Base-by-base conservation (phyloP, 768 basidiomycete species). In the Chalciporus chontae region DNA sequence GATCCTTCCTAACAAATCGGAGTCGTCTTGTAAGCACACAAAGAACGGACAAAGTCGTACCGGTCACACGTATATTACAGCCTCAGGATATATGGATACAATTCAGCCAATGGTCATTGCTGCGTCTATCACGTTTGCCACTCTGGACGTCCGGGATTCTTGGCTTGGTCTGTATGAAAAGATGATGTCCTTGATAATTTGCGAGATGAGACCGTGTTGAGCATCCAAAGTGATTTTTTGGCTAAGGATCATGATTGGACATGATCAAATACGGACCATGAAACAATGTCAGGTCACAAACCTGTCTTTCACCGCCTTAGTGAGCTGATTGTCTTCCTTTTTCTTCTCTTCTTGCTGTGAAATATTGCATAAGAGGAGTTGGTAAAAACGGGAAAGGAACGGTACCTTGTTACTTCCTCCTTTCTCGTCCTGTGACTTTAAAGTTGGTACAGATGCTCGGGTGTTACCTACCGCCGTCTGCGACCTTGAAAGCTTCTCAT, bases 271-370 rank as follows among this genome's bases (percentile, higher is more conserved):
- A 23, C 50, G n/a, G 38, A 42, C 17, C 9, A 47, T 11, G 18
- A 31, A 26, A 41, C 29, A 24, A 34, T 17, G 13, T 41, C 39
- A 13, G 4, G 17, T 38, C 23, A 69, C 74, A 44, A 53, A 89
- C 92, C 91, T 86, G 64, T 99, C 95, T 67, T 84, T 87, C 23
- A 94, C 89, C n/a, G 85, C 85, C 75, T 94, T 94, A 15, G 79
- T 78, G 21, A 98, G 74, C 54, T 89, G 83, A 48, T 85, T 93
- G 46, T 94, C 91, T 56, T 94, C 91, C 57, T 87, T 92, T 74
- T 90, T 88, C 76, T 85, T 83, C 47, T 84, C 84, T 18, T 84
- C 80, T 56, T 74, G 72, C 63, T 71, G 52, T 14, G 23, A 31
- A 40, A 51, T 5, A 6, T 36, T 8, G 8, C 17, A 24, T 51